Evolutionary conservation across 345 rosid genomes (phyloP).

Genomic region (Lumnitzera racemosa): DNA sequence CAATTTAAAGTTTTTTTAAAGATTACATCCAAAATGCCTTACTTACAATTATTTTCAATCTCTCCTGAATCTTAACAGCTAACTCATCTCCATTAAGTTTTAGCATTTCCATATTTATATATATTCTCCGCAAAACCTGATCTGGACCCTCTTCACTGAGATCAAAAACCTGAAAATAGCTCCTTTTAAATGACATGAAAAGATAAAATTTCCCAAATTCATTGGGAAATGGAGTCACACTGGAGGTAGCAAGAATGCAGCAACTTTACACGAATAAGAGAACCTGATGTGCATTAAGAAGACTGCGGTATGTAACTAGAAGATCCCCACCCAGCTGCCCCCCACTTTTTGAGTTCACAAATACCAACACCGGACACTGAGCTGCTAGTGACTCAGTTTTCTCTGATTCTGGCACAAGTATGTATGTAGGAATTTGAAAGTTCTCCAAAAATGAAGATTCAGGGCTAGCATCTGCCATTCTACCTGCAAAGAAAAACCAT

Average conservation of each 20-base stretch:
- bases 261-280: not conserved
- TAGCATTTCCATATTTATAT: constrained; percentile 53
- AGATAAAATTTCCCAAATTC: not conserved
- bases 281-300: constrained; percentile 63
- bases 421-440: constrained; percentile 49
- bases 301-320: constrained; percentile 44
- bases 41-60: constrained; percentile 64
- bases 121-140: constrained; percentile 43
- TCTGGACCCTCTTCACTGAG: constrained; percentile 64
- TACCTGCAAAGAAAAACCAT: constrained; percentile 7
- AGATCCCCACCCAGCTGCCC: constrained; percentile 87
- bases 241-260: not conserved
- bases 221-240: not conserved
- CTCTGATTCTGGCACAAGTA: constrained; percentile 38
- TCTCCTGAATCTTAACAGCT: constrained; percentile 40
- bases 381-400: constrained; percentile 22
- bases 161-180: constrained; percentile 59
- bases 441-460: constrained; percentile 24
- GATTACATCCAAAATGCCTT: not conserved
- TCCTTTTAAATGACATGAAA: not conserved
- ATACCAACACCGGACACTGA: constrained; percentile 54
- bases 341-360: constrained; percentile 83
- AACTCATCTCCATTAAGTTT: constrained; percentile 33
- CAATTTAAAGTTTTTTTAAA: too few species aligned
- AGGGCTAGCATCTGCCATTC: constrained; percentile 23